Conservation (phyloP, 2,329 filamentous ascomycete genomes). For the Emergomyces pasteurianus region DNA sequence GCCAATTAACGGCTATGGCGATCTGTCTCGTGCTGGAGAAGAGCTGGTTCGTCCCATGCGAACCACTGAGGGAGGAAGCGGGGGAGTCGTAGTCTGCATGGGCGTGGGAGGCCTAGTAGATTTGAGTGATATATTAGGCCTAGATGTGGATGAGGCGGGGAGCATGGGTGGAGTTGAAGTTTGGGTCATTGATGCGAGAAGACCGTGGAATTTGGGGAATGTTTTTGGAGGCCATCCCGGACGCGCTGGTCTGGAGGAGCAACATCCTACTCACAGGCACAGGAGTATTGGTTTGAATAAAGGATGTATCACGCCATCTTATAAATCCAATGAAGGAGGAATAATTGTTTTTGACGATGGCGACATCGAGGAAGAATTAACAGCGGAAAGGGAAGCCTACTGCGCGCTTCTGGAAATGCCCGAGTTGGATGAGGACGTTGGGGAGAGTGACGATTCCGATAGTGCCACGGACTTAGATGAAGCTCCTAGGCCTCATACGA, state of each 20-base stretch:
- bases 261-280: slow-evolving; percentile 30
- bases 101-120: slow-evolving; percentile 89
- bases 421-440: slow-evolving; percentile 62
- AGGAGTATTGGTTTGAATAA: slow-evolving; percentile 56
- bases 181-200: slow-evolving; percentile 83
- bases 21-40: slow-evolving; percentile 67
- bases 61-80: slow-evolving; percentile 67
- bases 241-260: slow-evolving; percentile 39
- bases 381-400: slow-evolving; percentile 66
- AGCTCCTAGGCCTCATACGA: slow-evolving; percentile 23
- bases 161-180: slow-evolving; percentile 77
- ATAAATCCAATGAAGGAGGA: slow-evolving; percentile 69
- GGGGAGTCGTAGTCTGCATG: slow-evolving; percentile 81
- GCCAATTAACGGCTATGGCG: slow-evolving; percentile 82
- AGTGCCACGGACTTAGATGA: slow-evolving; percentile 48
- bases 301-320: slow-evolving; percentile 59
- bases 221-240: slow-evolving; percentile 67
- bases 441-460: slow-evolving; percentile 46
- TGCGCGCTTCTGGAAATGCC: slow-evolving; percentile 83
- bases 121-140: slow-evolving; percentile 63
- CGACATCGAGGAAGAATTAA: slow-evolving; percentile 76
- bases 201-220: slow-evolving; percentile 91
- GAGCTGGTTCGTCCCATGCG: slow-evolving; percentile 79
- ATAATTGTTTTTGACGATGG: slow-evolving; percentile 94
- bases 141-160: slow-evolving; percentile 54